Evolutionary conservation across 2,329 filamentous ascomycete genomes (phyloP).

Genomic region (Salinomyces thailandicus): DNA sequence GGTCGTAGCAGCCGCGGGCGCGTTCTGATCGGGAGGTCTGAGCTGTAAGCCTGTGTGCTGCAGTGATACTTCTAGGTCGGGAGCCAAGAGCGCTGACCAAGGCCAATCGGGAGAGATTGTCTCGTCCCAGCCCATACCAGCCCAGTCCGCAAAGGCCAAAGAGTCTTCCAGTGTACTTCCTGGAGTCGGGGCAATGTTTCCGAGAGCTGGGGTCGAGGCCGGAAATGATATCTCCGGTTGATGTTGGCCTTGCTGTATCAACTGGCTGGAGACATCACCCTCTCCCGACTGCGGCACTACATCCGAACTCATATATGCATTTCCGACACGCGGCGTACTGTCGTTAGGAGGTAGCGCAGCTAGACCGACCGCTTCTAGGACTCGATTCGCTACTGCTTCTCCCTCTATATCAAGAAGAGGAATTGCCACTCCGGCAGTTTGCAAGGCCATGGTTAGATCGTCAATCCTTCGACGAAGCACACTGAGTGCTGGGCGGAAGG

Average conservation of each 20-base stretch:
- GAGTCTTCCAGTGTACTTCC: slow-evolving; percentile 7
- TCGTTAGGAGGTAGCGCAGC: slow-evolving; percentile 1
- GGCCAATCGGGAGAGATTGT: slow-evolving; percentile 10
- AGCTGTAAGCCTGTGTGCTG: neutral
- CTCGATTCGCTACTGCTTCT: slow-evolving; percentile 30
- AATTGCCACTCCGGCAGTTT: neutral
- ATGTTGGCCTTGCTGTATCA: no score
- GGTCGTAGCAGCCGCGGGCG: neutral
- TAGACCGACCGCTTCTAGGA: slow-evolving; percentile 9
- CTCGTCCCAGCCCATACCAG: slow-evolving; percentile 4
- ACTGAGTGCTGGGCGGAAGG: neutral
- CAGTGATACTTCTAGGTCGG: neutral
- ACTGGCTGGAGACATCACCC: no score
- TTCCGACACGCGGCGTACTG: no score
- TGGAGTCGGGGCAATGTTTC: no score
- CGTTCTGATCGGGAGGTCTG: neutral
- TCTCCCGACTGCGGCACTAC: no score
- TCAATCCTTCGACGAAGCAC: neutral
- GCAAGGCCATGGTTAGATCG: neutral
- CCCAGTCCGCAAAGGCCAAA: neutral
- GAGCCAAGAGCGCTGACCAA: slow-evolving; percentile 2
- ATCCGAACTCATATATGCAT: no score
- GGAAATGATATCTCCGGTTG: no score
- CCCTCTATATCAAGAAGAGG: slow-evolving; percentile 14
- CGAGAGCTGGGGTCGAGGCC: no score